A percentile compares a stretch with the other conserved stretches of the same genome.
phyloP scores from a whole-genome alignment of 768 basidiomycete genomes.

The Royoungia palumana region DNA sequence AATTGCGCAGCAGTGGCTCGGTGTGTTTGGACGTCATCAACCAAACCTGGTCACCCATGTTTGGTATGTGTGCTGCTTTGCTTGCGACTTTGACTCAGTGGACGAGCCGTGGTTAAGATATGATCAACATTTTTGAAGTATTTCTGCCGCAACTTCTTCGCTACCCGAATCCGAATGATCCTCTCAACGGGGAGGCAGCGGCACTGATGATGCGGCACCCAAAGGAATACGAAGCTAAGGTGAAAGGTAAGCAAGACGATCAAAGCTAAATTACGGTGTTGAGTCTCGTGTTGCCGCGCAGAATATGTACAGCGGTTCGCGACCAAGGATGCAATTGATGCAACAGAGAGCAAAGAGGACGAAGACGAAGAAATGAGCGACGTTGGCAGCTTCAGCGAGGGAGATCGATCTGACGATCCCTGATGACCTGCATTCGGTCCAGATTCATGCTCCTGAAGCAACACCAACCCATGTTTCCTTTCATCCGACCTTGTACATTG shows the following conservation, averaged over 20 bases:
- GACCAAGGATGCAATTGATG: constrained; percentile 85
- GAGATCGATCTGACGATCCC: constrained; percentile 36
- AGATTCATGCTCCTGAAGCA: constrained; percentile 8
- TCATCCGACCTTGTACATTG: constrained; percentile 9
- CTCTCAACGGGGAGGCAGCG: constrained; percentile 96
- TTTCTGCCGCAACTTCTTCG: constrained; percentile 96
- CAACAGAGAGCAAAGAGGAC: constrained; percentile 58
- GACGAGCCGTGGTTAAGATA: constrained; percentile 53
- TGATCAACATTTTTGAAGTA: constrained; percentile 99
- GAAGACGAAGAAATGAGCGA: constrained; percentile 90
- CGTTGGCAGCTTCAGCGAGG: constrained; percentile 77
- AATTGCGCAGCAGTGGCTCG: constrained; percentile 75
- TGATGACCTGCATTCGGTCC: constrained; percentile 16
- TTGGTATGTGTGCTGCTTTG: constrained; percentile 56
- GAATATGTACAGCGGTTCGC: constrained; percentile 97
- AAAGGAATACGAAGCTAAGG: constrained; percentile 91
- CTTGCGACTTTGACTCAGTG: neutral
- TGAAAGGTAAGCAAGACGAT: constrained; percentile 62
- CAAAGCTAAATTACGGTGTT: neutral
- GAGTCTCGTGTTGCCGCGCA: constrained; percentile 28
- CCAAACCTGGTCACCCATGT: constrained; percentile 99
- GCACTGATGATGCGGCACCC: constrained; percentile 97
- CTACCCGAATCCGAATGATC: constrained; percentile 98
- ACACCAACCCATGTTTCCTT: constrained; percentile 7
- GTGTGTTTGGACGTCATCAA: constrained; percentile 99